Evolutionary conservation across 768 basidiomycete genomes (phyloP).

Genomic region (Lentinula aciculospora): DNA sequence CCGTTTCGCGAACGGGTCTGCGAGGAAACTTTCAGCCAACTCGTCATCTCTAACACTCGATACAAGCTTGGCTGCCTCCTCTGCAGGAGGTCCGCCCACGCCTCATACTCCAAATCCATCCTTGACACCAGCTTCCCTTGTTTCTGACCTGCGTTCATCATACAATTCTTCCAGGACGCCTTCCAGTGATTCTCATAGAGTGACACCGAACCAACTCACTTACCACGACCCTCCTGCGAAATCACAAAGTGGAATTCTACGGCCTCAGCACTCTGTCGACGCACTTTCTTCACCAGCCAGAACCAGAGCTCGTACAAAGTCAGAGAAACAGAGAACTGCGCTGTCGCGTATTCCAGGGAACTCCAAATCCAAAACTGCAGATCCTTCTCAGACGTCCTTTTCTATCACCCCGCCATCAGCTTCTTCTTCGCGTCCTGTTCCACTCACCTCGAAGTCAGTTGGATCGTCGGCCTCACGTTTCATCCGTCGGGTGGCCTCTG

Average conservation of each 20-base stretch:
- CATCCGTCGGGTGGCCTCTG: constrained; percentile 92
- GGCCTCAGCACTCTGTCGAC: constrained; percentile 25
- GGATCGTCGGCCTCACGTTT: constrained; percentile 79
- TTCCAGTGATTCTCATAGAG: constrained; percentile 63
- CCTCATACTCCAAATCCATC: constrained; percentile 41
- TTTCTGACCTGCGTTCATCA: constrained; percentile 64
- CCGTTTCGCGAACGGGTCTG: constrained; percentile 54
- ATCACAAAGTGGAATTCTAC: constrained; percentile 15
- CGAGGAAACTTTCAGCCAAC: constrained; percentile 47
- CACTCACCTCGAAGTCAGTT: constrained; percentile 64
- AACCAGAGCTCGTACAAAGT: constrained; percentile 34
- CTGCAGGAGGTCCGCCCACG: constrained; percentile 29
- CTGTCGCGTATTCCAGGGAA: constrained; percentile 14
- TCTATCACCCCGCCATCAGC: constrained; percentile 21
- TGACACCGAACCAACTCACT: neutral
- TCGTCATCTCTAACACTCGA: constrained; percentile 45
- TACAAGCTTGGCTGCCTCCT: constrained; percentile 32
- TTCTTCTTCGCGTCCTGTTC: constrained; percentile 41
- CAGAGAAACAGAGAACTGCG: constrained; percentile 34
- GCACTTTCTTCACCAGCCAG: constrained; percentile 24
- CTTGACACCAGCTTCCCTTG: constrained; percentile 48
- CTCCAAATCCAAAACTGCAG: constrained; percentile 33
- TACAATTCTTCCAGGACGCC: constrained; percentile 75
- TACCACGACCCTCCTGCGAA: constrained; percentile 17
- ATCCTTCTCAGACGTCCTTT: constrained; percentile 42